These are phyloP conservation scores for Boletellus sp. DNA, from an alignment of 768 basidiomycete genomes.

Conservation along the genomic window DNA sequence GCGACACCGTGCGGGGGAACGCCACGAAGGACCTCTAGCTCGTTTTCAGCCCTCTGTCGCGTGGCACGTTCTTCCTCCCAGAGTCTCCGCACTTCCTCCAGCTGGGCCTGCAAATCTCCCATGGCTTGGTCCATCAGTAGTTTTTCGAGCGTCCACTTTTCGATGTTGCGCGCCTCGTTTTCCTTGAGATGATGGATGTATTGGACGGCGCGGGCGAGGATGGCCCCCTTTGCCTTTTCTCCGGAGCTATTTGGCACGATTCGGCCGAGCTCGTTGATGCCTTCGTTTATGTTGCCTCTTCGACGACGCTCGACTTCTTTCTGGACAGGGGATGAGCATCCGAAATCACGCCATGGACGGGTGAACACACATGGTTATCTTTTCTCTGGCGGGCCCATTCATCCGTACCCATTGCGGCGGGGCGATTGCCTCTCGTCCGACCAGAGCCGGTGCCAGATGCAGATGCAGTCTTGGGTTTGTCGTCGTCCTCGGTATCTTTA, in stretches of 20 bases:
- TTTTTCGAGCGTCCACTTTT: constrained; percentile 93
- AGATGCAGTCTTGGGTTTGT: constrained; percentile 25
- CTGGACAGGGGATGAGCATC: constrained; percentile 39
- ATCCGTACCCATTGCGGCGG: constrained; percentile 63
- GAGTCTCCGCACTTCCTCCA: constrained; percentile 75
- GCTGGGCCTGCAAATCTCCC: constrained; percentile 79
- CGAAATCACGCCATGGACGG: background rate
- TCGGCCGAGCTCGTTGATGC: constrained; percentile 86
- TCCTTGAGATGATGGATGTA: constrained; percentile 92
- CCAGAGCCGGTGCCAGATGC: constrained; percentile 29
- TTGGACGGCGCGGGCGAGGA: constrained; percentile 82
- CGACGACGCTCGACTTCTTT: constrained; percentile 98
- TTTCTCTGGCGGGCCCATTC: constrained; percentile 80
- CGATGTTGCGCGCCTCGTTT: constrained; percentile 86
- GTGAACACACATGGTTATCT: constrained; percentile 69
- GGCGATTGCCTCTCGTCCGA: constrained; percentile 49
- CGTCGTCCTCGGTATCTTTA: constrained; percentile 28
- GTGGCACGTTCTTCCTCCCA: constrained; percentile 75
- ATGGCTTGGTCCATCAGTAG: constrained; percentile 89
- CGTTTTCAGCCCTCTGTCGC: constrained; percentile 59
- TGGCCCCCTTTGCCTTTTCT: constrained; percentile 86
- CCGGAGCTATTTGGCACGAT: constrained; percentile 87
- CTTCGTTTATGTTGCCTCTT: constrained; percentile 93
- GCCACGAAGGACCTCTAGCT: constrained; percentile 54
- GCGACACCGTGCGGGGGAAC: constrained; percentile 19